Evolutionary conservation across 2,329 filamentous ascomycete species (phyloP).

Genomic region (Alternaria dauci): DNA sequence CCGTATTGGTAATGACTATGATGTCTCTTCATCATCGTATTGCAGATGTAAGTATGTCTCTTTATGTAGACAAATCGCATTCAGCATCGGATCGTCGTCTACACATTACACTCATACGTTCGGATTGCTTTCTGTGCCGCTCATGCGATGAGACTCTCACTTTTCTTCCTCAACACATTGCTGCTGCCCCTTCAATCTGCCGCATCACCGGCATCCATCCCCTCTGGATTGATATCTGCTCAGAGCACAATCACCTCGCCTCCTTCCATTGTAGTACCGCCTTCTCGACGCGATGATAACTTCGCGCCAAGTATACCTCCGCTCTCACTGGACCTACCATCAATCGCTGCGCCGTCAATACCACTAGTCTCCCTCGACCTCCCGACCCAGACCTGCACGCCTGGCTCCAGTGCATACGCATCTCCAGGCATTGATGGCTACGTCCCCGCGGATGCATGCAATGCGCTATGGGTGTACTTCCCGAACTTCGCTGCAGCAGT

Average conservation of each 20-base stretch:
- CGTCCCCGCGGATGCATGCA: conserved; percentile 29
- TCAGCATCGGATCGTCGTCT: neutral
- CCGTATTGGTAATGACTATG: conserved; percentile 13
- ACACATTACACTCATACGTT: conserved; percentile 3
- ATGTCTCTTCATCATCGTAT: neutral
- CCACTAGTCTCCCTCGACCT: conserved; percentile 19
- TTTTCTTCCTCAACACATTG: conserved; percentile 23
- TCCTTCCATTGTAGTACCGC: conserved; percentile 13
- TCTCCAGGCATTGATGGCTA: conserved; percentile 32
- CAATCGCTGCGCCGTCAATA: conserved; percentile 20
- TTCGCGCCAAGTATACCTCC: conserved; percentile 20
- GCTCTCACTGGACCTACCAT: conserved; percentile 22
- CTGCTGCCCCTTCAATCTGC: conserved; percentile 18
- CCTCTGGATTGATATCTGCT: conserved; percentile 14
- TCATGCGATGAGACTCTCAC: conserved; percentile 21
- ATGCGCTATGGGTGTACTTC: conserved; percentile 31
- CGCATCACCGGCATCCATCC: conserved; percentile 15
- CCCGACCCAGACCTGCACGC: conserved; percentile 24
- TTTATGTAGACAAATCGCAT: conserved; percentile 12
- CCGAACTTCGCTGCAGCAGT: conserved; percentile 33
- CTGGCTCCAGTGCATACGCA: conserved; percentile 24
- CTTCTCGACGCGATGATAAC: conserved; percentile 21
- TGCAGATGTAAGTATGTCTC: neutral
- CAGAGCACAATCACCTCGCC: conserved; percentile 7
- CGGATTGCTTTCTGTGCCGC: neutral